Evolutionary conservation across 768 basidiomycete genomes (phyloP), one percentile per base, ranked within the genome.

Genomic region (Neoboletus magnificus): DNA sequence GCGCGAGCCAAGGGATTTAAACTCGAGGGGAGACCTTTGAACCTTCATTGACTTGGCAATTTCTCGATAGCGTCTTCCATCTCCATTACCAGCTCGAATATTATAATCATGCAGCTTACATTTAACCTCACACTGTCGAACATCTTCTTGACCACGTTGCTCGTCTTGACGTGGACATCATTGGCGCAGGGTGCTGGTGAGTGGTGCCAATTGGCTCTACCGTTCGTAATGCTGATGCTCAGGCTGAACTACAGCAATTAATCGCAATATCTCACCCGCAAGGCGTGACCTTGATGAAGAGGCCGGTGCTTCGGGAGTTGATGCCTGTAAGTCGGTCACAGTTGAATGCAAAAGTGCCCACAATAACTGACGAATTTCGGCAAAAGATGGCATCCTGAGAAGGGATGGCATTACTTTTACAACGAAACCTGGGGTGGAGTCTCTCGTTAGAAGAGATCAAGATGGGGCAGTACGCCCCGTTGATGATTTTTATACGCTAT

Each of bases 181-280:
- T 49, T 39, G 48, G 54, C 11, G 16, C 54, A 52, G 16, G 42
- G 50, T 15, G 60, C 54, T 5, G 54, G 59, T 53, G 27, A 52
- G 60, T 62, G 1, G 13, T 33, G 16, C 15, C 12, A 18, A 18
- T 39, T 15, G 2, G 2, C 35, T 16, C 6, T 23, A 8, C 23
- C 42, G n/a, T 29, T 47, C 29, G 12, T 18, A 32, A n/a, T 1
- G 13, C 50, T 42, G 33, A 62, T 6, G 15, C 47, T 27, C 12
- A 5, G 15, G 18, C 25, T 12, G 12, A 23, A 52, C n/a, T 8
- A 2, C 25, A 61, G 60, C 51, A 1, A 60, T 61, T 4, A 6
- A 40, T 27, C 50, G 47, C 18, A 18, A 13, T 16, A n/a, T 33
- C 15, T 45, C 43, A 11, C 30, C 35, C 1, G 30, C 39, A 18